These are phyloP conservation scores for Acacia pycnantha DNA, from an alignment of 331 rosid genomes.

Conservation along the genomic window DNA sequence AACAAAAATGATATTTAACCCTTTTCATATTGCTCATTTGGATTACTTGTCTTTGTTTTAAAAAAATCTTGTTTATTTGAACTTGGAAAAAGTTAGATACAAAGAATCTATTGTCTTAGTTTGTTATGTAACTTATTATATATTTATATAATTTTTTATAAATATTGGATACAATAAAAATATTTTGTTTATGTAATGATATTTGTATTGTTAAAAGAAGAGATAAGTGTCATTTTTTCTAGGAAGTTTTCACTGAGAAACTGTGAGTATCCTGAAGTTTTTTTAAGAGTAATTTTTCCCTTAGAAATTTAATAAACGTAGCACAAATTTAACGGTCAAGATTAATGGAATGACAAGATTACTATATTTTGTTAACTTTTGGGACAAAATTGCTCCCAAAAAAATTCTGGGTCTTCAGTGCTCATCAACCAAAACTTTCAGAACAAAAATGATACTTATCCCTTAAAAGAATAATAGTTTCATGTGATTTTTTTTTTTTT, in stretches of 20 bases:
- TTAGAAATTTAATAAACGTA: no score
- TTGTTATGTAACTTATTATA: background rate
- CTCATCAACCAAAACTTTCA: no score
- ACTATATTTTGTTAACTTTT: no score
- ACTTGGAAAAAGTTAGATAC: background rate
- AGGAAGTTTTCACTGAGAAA: no score
- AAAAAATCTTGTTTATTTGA: background rate
- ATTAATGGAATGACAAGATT: no score
- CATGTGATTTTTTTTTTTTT: background rate
- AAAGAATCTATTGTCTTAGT: background rate
- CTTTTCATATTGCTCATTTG: background rate
- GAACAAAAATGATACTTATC: no score
- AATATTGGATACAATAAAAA: background rate
- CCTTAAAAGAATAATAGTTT: background rate
- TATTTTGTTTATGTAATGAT: background rate
- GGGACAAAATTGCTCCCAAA: no score
- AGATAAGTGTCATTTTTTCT: no score
- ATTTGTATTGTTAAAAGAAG: background rate
- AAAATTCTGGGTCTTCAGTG: no score
- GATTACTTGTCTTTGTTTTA: background rate
- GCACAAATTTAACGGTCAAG: no score
- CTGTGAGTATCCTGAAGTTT: rapidly evolving
- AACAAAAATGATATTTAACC: no score
- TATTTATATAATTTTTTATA: background rate
- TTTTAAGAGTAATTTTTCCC: no score